Percentiles rank a stretch among this genome's conserved stretches.
Conservation (phyloP, 148 eudicot genomes). For the Pharnaceum exiguum region DNA sequence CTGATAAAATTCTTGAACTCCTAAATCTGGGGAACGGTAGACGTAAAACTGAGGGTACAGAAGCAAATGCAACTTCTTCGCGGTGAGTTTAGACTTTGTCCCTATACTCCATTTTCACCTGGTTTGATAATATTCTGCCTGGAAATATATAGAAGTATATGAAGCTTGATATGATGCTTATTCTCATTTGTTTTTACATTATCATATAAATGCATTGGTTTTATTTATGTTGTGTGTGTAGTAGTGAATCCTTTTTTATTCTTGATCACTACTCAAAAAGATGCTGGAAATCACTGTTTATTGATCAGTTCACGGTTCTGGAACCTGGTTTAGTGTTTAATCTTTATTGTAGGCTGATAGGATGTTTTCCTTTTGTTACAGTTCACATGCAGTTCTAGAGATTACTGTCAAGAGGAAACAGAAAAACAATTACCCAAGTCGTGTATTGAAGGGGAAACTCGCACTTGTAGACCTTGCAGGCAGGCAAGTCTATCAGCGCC, state of each 20-base stretch:
- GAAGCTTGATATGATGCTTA: not conserved
- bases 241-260: too few relatives aligned
- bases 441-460: conserved; percentile 73
- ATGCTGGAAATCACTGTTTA: not conserved
- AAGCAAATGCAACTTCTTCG: conserved; percentile 74
- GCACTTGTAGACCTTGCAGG: conserved; percentile 93
- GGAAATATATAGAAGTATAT: not conserved
- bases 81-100: too few relatives aligned
- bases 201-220: too few relatives aligned
- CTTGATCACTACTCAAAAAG: not conserved
- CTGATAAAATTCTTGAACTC: conserved; percentile 84
- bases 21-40: conserved; percentile 80
- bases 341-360: conserved; percentile 14
- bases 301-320: not conserved
- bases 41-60: conserved; percentile 83
- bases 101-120: too few relatives aligned
- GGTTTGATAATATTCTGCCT: not conserved
- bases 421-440: conserved; percentile 44
- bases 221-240: too few relatives aligned
- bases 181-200: too few relatives aligned
- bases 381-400: conserved; percentile 85
- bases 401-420: conserved; percentile 64
- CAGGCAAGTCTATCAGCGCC: conserved; percentile 38
- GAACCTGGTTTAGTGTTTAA: not conserved
- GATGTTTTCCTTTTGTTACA: conserved; percentile 18